Percentiles rank a stretch among this genome's conserved stretches.
These are phyloP conservation scores for Paraphoma chrysanthemicola DNA, from an alignment of 2,329 filamentous ascomycete species.

Conservation along the genomic window DNA sequence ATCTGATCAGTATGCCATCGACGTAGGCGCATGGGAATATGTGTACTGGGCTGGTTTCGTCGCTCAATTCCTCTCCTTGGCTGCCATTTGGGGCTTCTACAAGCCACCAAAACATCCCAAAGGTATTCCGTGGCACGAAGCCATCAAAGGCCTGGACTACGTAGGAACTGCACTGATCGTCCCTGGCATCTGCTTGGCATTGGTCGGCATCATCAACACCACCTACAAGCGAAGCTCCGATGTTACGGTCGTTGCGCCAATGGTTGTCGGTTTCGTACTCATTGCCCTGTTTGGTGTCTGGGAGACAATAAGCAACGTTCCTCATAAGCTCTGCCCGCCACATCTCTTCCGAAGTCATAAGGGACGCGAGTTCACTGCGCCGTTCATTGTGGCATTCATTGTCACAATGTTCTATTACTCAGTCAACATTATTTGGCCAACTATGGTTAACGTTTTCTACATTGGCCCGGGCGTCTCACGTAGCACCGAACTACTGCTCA, in stretches of 20 bases:
- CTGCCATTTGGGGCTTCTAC: conserved; percentile 26
- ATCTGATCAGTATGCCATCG: background rate
- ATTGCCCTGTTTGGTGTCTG: conserved; percentile 44
- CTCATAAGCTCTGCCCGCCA: conserved; percentile 46
- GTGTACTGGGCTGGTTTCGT: conserved; percentile 33
- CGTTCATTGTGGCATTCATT: conserved; percentile 55
- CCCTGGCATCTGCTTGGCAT: conserved; percentile 30
- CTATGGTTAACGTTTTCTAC: conserved; percentile 58
- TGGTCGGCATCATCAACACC: conserved; percentile 45
- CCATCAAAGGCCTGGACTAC: conserved; percentile 41
- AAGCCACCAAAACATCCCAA: conserved; percentile 37
- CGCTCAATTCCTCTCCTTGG: conserved; percentile 29
- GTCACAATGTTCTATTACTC: conserved; percentile 63
- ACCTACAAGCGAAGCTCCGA: conserved; percentile 31
- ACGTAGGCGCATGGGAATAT: conserved; percentile 23
- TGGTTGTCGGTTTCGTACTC: conserved; percentile 42
- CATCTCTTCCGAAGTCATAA: conserved; percentile 55
- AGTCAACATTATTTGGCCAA: conserved; percentile 55
- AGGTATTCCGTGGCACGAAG: conserved; percentile 32
- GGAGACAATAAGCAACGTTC: conserved; percentile 36
- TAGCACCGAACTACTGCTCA: conserved; percentile 47
- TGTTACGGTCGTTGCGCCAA: conserved; percentile 38
- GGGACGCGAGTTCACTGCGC: conserved; percentile 58
- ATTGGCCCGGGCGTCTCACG: conserved; percentile 39
- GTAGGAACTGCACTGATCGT: conserved; percentile 37